Evolutionary conservation across 768 basidiomycete species (phyloP).

Genomic region (Suillus fuscotomentosus): DNA sequence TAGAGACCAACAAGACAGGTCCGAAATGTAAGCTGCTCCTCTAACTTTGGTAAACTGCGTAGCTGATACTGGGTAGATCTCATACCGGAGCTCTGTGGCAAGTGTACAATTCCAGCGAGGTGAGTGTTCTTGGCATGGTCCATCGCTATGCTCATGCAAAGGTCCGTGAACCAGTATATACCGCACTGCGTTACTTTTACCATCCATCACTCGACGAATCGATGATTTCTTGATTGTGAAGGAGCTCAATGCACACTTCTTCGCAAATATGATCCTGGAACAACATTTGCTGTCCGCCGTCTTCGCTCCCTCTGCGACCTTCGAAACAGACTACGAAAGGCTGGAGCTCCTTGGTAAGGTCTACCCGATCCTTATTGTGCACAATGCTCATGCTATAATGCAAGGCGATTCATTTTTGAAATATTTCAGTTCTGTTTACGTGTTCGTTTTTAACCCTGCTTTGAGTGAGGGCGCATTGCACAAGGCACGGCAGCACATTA

Average conservation of each 20-base stretch:
- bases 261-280: conserved; percentile 62
- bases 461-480: conserved; percentile 70
- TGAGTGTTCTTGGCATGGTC: conserved; percentile 23
- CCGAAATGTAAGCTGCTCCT: conserved; percentile 56
- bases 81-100: conserved; percentile 80
- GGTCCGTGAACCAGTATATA: conserved; percentile 47
- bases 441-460: conserved; percentile 67
- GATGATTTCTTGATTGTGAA: conserved; percentile 76
- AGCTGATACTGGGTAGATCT: conserved; percentile 51
- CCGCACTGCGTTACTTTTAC: conserved; percentile 67
- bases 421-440: conserved; percentile 69
- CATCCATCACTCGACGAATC: conserved; percentile 70
- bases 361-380: background rate
- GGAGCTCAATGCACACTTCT: conserved; percentile 71
- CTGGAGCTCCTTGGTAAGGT: conserved; percentile 74
- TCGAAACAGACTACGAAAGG: conserved; percentile 80
- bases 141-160: background rate
- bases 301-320: conserved; percentile 65
- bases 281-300: conserved; percentile 63
- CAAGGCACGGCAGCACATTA: conserved; percentile 59
- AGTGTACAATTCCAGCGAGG: conserved; percentile 74
- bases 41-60: conserved; percentile 14
- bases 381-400: background rate
- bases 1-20: conserved; percentile 36
- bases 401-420: conserved; percentile 84